phyloP scores from a whole-genome alignment of 768 basidiomycete species.

The Leccinum subgranulosum region DNA sequence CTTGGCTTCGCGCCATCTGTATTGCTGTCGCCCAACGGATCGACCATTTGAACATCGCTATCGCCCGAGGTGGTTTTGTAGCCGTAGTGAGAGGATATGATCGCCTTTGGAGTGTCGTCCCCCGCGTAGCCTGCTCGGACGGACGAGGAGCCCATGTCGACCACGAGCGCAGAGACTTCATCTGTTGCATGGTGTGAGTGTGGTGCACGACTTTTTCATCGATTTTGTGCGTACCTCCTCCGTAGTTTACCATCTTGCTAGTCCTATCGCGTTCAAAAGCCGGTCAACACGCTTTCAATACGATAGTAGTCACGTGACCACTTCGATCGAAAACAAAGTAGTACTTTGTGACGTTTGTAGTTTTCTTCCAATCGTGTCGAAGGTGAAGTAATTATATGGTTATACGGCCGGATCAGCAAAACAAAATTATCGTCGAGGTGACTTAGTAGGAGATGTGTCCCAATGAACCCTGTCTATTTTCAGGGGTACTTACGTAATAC shows the following conservation, averaged over 20 bases:
- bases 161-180: conserved; percentile 94
- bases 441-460: too few relatives aligned
- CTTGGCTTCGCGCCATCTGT: conserved; percentile 33
- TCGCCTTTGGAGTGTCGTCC: conserved; percentile 91
- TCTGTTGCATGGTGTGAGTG: conserved; percentile 45
- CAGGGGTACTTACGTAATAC: conserved; percentile 16
- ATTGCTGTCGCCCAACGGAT: conserved; percentile 35
- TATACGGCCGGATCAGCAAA: too few relatives aligned
- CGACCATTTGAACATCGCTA: conserved; percentile 37
- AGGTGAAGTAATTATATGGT: too few relatives aligned
- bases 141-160: conserved; percentile 90
- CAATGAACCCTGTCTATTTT: too few relatives aligned
- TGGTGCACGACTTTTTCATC: not conserved
- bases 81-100: conserved; percentile 88
- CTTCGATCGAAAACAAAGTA: too few relatives aligned
- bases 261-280: not conserved
- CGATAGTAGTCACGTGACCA: conserved; percentile 9
- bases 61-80: conserved; percentile 47
- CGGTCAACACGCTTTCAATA: not conserved
- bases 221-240: conserved; percentile 59
- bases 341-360: not conserved
- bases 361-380: not conserved
- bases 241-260: conserved; percentile 72
- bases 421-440: too few relatives aligned
- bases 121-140: conserved; percentile 96